Evolutionary conservation across 306 rosid genomes (phyloP), one percentile per base, ranked within the genome.

Genomic region (Vachellia collinsii): DNA sequence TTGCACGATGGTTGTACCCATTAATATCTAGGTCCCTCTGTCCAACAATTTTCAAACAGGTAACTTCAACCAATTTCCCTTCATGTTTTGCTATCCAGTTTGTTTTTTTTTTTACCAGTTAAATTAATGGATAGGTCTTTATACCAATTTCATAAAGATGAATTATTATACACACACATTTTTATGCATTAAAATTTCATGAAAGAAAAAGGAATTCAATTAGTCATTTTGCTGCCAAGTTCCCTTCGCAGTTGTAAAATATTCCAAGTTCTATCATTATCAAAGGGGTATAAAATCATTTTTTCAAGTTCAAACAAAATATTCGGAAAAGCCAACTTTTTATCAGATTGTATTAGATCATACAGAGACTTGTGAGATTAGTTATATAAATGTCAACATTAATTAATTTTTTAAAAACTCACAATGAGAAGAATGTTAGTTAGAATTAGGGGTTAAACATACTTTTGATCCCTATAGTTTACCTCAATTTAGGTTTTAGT

Each of bases 241-340:
- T 50, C n/a, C 56, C 56, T 50, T 50, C 0, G 25, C 61, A 53
- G 61, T 53, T 53, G 61, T 19, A 53, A 53, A 7, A 53, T 53
- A 53, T 53, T 53, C 25, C 61, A 19, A 19, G 11, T 53, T 0
- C 11, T 53, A 53, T 53, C 25, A 54, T 54, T 54, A 7, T 7
- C 25, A 54, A 19, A 1, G 4, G 19, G 8, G 19, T n/a, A 7
- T 53, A 2, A 53, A 51, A 17, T 11, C 20, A 19, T 19, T 53
- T 53, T 54, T 54, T 53, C 74, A 68, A 81, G 79, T 73, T 44
- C 58, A 64, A 64, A 64, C 70, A 64, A 36, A 62, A 64, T 16
- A 17, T 64, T 14, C 8, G 38, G 29, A 23, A 54, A n/a, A 54
- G 62, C 62, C 38, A 62, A 62, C 68, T 6, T 11, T 62, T 62